These are phyloP conservation scores for Delitschia confertaspora DNA, from an alignment of 495 filamentous ascomycete genomes.

Conservation along the genomic window DNA sequence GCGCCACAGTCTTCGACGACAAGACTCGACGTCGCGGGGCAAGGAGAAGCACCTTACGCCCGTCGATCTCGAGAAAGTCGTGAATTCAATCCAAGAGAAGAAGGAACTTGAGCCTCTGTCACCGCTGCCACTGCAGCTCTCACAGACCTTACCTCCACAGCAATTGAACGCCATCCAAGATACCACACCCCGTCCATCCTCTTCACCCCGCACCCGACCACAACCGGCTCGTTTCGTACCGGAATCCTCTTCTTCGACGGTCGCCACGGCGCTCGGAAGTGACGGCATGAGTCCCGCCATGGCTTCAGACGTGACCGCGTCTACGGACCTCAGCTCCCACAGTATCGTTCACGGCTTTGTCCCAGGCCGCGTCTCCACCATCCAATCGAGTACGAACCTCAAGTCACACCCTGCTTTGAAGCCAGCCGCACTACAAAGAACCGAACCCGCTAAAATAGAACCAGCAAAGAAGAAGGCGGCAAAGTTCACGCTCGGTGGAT, in stretches of 20 bases:
- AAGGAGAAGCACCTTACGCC: slow-evolving; percentile 88
- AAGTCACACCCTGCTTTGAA: slow-evolving; percentile 40
- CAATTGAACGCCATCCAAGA: slow-evolving; percentile 33
- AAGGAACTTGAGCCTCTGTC: slow-evolving; percentile 56
- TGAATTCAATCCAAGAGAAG: slow-evolving; percentile 73
- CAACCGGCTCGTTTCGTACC: slow-evolving; percentile 20
- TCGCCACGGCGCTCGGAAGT: slow-evolving; percentile 29
- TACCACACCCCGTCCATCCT: slow-evolving; percentile 28
- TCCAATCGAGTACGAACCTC: slow-evolving; percentile 53
- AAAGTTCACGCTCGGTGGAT: slow-evolving; percentile 73
- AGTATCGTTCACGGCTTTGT: slow-evolving; percentile 85
- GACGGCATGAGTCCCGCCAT: slow-evolving; percentile 25
- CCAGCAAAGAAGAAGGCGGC: slow-evolving; percentile 50
- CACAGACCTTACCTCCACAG: slow-evolving; percentile 28
- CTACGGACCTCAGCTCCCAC: slow-evolving; percentile 50
- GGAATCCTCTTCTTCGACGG: slow-evolving; percentile 36
- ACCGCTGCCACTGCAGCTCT: slow-evolving; percentile 36
- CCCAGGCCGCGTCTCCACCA: slow-evolving; percentile 63
- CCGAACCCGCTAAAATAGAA: slow-evolving; percentile 27
- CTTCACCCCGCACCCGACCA: slow-evolving; percentile 15
- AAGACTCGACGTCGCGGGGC: slow-evolving; percentile 48
- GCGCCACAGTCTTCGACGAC: slow-evolving; percentile 48
- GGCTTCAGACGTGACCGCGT: slow-evolving; percentile 33
- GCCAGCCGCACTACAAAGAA: slow-evolving; percentile 33
- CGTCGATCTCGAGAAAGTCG: slow-evolving; percentile 78